Percentiles rank a stretch among this genome's conserved stretches.
Conservation (phyloP, 306 rosid species). For the Oxytropis ochrocephala region DNA sequence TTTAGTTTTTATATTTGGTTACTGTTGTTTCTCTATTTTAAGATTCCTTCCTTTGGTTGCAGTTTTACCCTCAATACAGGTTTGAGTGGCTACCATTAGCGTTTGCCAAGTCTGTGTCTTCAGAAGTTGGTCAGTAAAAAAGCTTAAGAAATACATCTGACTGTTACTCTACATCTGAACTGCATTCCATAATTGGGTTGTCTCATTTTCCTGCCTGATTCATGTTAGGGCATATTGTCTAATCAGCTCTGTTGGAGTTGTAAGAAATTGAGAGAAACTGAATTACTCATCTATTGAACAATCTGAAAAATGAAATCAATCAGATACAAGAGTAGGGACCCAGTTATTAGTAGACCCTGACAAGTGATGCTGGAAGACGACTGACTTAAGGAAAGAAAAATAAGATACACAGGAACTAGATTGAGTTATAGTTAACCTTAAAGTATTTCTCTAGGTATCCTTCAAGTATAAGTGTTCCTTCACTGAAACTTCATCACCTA, state of each 20-base stretch:
- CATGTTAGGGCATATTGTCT: not conserved
- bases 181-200: slow-evolving; percentile 5
- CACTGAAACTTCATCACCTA: too few relatives aligned
- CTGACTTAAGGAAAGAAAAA: too few relatives aligned
- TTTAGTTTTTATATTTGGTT: not conserved
- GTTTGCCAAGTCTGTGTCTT: slow-evolving; percentile 44
- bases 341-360: too few relatives aligned
- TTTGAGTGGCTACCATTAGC: slow-evolving; percentile 65
- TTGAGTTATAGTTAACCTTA: too few relatives aligned
- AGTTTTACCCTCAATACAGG: slow-evolving; percentile 85
- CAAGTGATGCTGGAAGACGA: too few relatives aligned
- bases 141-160: not conserved
- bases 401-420: too few relatives aligned
- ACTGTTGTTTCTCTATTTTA: slow-evolving; percentile 9
- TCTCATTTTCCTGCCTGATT: slow-evolving; percentile 2
- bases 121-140: slow-evolving; percentile 72
- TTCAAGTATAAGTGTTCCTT: too few relatives aligned
- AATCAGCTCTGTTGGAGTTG: not conserved
- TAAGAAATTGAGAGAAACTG: too few relatives aligned
- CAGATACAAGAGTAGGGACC: too few relatives aligned
- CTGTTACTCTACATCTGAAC: slow-evolving; percentile 1
- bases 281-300: too few relatives aligned
- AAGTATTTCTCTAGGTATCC: too few relatives aligned
- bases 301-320: too few relatives aligned
- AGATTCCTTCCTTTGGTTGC: slow-evolving; percentile 25